These are phyloP conservation scores for Isatis lusitanica DNA, from an alignment of 441 rosid genomes.

Conservation along the genomic window DNA sequence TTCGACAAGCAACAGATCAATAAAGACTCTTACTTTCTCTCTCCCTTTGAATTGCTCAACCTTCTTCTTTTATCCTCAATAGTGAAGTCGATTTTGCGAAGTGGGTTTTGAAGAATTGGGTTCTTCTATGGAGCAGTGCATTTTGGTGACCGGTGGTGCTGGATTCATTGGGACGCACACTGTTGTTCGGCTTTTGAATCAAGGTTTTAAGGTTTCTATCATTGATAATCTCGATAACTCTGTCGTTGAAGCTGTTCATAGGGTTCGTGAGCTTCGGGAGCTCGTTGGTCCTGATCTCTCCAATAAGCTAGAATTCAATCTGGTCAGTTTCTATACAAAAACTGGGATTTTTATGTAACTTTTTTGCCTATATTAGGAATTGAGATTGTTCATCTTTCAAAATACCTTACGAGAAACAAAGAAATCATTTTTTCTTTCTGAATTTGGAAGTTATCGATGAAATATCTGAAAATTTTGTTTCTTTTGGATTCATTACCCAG, in stretches of 20 bases:
- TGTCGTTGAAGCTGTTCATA: constrained; percentile 50
- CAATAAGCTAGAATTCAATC: constrained; percentile 47
- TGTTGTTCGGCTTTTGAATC: constrained; percentile 57
- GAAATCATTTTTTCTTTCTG: background rate
- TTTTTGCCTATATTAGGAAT: background rate
- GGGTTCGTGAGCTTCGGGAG: constrained; percentile 41
- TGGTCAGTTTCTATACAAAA: constrained; percentile 33
- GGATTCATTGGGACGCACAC: constrained; percentile 74
- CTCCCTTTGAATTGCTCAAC: constrained; percentile 27
- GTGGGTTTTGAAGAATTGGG: constrained; percentile 43
- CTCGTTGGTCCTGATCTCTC: constrained; percentile 64
- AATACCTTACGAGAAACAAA: background rate
- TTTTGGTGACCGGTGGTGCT: constrained; percentile 72
- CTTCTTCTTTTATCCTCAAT: background rate
- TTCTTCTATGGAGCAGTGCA: constrained; percentile 37
- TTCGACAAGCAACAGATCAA: background rate
- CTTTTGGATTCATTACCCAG: background rate
- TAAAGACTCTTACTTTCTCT: background rate
- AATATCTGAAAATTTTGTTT: background rate
- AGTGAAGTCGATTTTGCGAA: background rate
- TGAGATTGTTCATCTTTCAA: background rate
- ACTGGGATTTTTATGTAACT: background rate
- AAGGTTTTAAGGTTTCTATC: constrained; percentile 54
- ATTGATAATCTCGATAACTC: constrained; percentile 64
- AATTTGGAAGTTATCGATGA: background rate